Base-by-base conservation (phyloP, 2,329 filamentous ascomycete species). In the Lasiodiplodia sp. region DNA sequence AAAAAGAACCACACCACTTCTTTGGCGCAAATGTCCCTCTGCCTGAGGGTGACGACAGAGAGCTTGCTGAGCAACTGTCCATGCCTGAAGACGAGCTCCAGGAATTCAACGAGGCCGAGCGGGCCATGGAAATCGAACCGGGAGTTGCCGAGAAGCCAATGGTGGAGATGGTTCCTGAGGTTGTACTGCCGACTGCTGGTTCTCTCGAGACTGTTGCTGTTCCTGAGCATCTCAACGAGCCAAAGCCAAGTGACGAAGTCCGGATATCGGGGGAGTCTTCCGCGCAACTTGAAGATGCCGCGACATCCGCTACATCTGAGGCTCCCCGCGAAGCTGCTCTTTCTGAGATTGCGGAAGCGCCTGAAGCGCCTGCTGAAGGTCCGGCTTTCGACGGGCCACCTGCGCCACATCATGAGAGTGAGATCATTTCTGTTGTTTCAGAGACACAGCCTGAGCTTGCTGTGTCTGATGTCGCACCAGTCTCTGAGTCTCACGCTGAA, bases 41-140 rank as follows among this genome's bases (percentile, higher is more conserved):
- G 21, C 49, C 21, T 25, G 49, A 66, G 14, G 62, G 37, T 1
- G 34, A 55, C n/a, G 49, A 66, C 34, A 28, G 40, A 14, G 18
- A 52, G 2, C 8, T 62, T 3, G n/a, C 23, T 25, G 57, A 47
- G 2, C n/a, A 37, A 4, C 11, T 25, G 4, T 1, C n/a, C 31
- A 58, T 58, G 37, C 34, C 56, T 10, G 58, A 49, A 10, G 58
- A 49, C 7, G 60, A 52, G 12, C 60, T 14, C 3, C 40, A 23
- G 28, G 44, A 64, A 21, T 64, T 66, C 14, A 16, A 10, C 14
- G 49, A 66, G n/a, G 62, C 62, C 16, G 62, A 51, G 4, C 34
- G 38, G 11, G 37, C 37, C 3, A 40, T 58, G 34, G 23, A 40
- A 34, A 18, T 58, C 5, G 53, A 21, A 28, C 28, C 53, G 28